Conservation (phyloP, 805 yeast genomes). For the Debaryomyces prosopidis region DNA sequence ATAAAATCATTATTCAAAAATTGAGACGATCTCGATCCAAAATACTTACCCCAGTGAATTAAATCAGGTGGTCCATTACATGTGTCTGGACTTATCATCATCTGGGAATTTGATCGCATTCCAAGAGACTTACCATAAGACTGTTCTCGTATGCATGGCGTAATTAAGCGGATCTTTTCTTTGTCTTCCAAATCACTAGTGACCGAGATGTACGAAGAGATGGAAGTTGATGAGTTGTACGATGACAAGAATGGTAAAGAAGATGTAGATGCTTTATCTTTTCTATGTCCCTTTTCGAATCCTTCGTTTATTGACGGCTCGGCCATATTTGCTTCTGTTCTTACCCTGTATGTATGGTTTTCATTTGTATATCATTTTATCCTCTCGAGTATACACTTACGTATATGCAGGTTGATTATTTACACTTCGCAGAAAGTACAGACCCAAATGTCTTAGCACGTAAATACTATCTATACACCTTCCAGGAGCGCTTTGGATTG, state of each 20-base stretch:
- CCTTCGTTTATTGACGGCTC: neutral
- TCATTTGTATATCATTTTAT: too few relatives aligned
- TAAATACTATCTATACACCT: neutral
- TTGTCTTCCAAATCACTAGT: neutral
- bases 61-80: conserved; percentile 39
- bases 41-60: conserved; percentile 38
- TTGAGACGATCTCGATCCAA: conserved; percentile 28
- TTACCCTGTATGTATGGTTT: too few relatives aligned
- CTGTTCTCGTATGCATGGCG: conserved; percentile 28
- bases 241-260: conserved; percentile 3
- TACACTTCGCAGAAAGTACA: neutral
- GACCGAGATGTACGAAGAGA: neutral
- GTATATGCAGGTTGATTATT: neutral
- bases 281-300: neutral
- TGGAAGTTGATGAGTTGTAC: neutral
- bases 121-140: conserved; percentile 30
- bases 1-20: conserved; percentile 30
- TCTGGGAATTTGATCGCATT: conserved; percentile 23
- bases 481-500: neutral
- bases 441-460: too few relatives aligned
- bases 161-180: neutral
- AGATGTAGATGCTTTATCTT: neutral
- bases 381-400: neutral
- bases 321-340: too few relatives aligned
- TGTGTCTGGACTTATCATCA: conserved; percentile 9